Evolutionary conservation across 2,329 filamentous ascomycete species (phyloP).

Genomic region (Cryphonectria nitschkei): DNA sequence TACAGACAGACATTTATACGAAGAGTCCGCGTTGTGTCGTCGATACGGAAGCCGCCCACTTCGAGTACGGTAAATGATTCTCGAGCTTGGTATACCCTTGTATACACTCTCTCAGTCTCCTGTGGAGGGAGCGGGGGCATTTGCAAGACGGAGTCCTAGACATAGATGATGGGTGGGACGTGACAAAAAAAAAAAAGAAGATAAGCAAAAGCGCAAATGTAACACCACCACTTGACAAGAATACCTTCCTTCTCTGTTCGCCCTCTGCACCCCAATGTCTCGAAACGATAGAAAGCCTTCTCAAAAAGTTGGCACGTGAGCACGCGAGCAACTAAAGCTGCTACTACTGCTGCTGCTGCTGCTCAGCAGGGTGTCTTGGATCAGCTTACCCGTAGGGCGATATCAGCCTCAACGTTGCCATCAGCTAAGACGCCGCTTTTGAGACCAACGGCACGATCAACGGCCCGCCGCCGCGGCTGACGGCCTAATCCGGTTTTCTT

Average conservation of each 20-base stretch:
- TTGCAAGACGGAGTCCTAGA: constrained; percentile 7
- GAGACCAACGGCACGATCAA: neutral
- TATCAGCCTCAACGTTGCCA: constrained; percentile 1
- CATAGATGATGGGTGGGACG: neutral
- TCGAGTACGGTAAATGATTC: neutral
- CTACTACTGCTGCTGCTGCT: neutral
- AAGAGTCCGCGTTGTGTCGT: neutral
- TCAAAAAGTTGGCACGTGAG: neutral
- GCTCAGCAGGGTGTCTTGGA: neutral
- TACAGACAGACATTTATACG: neutral
- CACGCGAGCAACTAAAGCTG: neutral
- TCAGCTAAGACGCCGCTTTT: neutral
- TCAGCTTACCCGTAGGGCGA: neutral
- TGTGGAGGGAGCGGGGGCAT: constrained; percentile 2
- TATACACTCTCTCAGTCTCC: constrained; percentile 19
- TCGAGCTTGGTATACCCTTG: constrained; percentile 12
- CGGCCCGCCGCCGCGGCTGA: neutral
- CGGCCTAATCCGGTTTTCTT: neutral
- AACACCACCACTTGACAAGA: constrained; percentile 18
- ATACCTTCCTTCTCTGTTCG: neutral
- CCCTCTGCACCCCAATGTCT: neutral
- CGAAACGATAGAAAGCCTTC: no score
- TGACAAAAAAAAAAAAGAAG: neutral
- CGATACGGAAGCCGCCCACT: neutral
- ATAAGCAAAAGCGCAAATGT: constrained; percentile 15